Evolutionary conservation across 495 filamentous ascomycete genomes (phyloP), one percentile per base, ranked within the genome.

Genomic region (Penicillium herquei): DNA sequence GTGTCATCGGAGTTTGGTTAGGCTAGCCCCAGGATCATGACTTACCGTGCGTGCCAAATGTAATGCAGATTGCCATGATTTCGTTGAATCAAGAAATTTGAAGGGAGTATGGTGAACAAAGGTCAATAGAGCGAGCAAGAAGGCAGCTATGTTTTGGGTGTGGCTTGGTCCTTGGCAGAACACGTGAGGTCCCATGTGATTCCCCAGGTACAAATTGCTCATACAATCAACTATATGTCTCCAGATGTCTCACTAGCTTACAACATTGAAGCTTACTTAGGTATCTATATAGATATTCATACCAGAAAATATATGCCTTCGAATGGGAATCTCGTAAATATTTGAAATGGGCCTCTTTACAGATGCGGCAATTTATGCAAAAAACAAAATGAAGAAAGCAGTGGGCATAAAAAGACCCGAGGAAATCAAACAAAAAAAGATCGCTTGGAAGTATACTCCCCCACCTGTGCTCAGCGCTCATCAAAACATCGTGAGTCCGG

Each of bases 61-160:
- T 83, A 61, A 83, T 79, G 64, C 77, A 83, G 62, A 83, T 74
- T 34, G 77, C 77, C 79, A 82, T 81, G 54, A 43, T 61, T 55
- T 40, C 21, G 51, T 39, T 13, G 37, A 26, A 33, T 17, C 21
- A 46, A 32, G 30, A 52, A 35, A 51, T 54, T 45, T 43, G 39
- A 55, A 39, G 52, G 37, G 35, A 37, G 21, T 26, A 26, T 26
- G 21, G 21, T 2, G 50, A 10, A 31, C 12, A 26, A n/a, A 26
- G 26, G 46, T 49, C 46, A 46, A 46, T 26, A 46, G 26, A 37
- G 17, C 26, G 21, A 26, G 21, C 21, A 26, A 33, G 32, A 59
- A 66, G 65, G 63, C 60, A 65, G 61, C 59, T 48, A 57, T 54
- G 14, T 62, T 63, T 26, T 53, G 52, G 64, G 42, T 59, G 64